Conservation (phyloP, 2,329 filamentous ascomycete genomes). For the Biscogniauxia mediterranea region DNA sequence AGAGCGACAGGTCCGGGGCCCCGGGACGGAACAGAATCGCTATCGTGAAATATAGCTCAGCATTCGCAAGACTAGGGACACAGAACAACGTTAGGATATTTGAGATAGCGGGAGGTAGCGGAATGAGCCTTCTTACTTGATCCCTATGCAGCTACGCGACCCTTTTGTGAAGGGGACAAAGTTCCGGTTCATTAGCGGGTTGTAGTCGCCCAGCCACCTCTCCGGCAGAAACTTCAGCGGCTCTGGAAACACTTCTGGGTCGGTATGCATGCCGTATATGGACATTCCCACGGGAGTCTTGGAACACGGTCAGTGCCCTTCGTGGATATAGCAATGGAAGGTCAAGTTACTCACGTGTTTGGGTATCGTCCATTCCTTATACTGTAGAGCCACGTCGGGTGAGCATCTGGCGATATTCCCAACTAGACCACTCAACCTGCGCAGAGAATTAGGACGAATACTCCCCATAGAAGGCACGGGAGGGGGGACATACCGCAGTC, state of each 20-base stretch:
- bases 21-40: background rate
- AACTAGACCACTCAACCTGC: too few species aligned
- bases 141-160: slow-evolving; percentile 5
- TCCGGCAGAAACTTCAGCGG: slow-evolving; percentile 3
- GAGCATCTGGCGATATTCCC: background rate
- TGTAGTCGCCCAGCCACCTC: slow-evolving; percentile 5
- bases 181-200: slow-evolving; percentile 1
- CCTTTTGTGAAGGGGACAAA: slow-evolving; percentile 6
- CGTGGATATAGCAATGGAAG: too few species aligned
- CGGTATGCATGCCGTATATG: slow-evolving; percentile 2
- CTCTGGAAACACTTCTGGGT: slow-evolving; percentile 5
- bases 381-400: background rate
- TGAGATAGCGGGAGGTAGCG: background rate
- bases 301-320: too few species aligned
- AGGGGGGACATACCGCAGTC: background rate
- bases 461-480: background rate
- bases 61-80: background rate
- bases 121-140: slow-evolving; percentile 2
- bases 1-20: background rate
- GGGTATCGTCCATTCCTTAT: background rate
- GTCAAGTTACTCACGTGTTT: background rate
- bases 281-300: slow-evolving; percentile 9
- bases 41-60: background rate
- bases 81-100: background rate
- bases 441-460: too few species aligned